A percentile compares a stretch with the other conserved stretches of the same genome.
These are phyloP conservation scores for Hemileccinum impolitum DNA, from an alignment of 768 basidiomycete genomes.

Conservation along the genomic window DNA sequence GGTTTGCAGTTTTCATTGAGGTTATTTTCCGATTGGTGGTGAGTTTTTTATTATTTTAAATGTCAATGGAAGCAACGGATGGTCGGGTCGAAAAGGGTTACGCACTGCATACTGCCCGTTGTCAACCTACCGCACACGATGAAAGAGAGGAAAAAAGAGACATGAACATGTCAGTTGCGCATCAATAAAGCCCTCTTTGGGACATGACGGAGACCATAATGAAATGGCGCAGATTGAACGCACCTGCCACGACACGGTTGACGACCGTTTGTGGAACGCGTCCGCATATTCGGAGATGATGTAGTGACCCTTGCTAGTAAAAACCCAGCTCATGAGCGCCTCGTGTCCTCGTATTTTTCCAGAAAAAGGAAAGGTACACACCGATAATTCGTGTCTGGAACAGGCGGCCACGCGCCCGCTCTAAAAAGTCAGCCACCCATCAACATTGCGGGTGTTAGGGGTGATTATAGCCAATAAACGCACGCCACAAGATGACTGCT, in stretches of 20 bases:
- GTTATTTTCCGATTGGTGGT: neutral
- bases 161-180: neutral
- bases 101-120: conserved; percentile 60
- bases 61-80: conserved; percentile 3
- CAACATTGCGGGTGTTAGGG: neutral
- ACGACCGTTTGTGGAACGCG: conserved; percentile 57
- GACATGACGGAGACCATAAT: neutral
- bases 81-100: conserved; percentile 5
- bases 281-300: conserved; percentile 69
- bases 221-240: conserved; percentile 27
- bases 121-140: neutral
- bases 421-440: conserved; percentile 34
- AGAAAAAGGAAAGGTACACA: conserved; percentile 28
- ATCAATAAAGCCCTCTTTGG: conserved; percentile 21
- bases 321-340: neutral
- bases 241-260: conserved; percentile 73
- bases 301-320: conserved; percentile 61
- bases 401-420: conserved; percentile 71
- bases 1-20: neutral
- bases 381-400: conserved; percentile 76
- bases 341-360: too few relatives aligned
- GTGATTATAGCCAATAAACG: conserved; percentile 25
- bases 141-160: neutral
- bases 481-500: conserved; percentile 70
- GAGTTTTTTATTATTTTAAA: neutral